Evolutionary conservation across 768 basidiomycete genomes (phyloP), one percentile per base, ranked within the genome.

Genomic region (Calocera viscosa): DNA sequence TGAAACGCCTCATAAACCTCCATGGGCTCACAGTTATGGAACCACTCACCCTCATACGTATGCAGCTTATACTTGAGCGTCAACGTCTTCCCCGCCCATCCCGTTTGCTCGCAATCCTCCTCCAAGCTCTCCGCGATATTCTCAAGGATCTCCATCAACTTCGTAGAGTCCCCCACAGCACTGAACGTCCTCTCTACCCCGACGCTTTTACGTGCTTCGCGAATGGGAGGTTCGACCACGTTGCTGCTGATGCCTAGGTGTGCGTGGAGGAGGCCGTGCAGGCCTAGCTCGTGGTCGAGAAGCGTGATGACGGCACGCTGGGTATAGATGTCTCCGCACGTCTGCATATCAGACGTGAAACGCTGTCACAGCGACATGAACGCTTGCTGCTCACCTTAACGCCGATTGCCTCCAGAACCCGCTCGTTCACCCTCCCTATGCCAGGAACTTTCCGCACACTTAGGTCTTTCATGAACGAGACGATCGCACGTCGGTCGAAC

Each of bases 61-160:
- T 94, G 88, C 35, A 91, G 82, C 78, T 99, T 99, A 75, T 87
- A 94, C 75, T 95, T 96, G 64, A 98, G 80, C 0, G 91, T 95
- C 34, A 98, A 81, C 0, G 92, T 96, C 70, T 87, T 84, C 8
- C 92, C 95, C 7, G 85, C 82, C 86, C 92, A 99, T 33, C 90
- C 87, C 49, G 81, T 80, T n/a, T 81, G 75, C 30, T 80, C 77
- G 84, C 97, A 86, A 73, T 96, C 94, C 47, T 82, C 80, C 72
- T 85, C 89, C 14, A 99, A 83, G 71, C 92, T 89, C 1, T 81
- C 82, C 0, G 93, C 88, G 38, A 96, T 84, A 66, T 90, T 86
- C 26, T 90, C 83, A 0, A 99, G 82, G 74, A 90, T 92, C 16
- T 81, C 77, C 34, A 94, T 73, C 19, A 96, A 89, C 67, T 82